These are phyloP conservation scores for Nicotiana knightiana DNA, from an alignment of 257 asterid species.

Conservation along the genomic window DNA sequence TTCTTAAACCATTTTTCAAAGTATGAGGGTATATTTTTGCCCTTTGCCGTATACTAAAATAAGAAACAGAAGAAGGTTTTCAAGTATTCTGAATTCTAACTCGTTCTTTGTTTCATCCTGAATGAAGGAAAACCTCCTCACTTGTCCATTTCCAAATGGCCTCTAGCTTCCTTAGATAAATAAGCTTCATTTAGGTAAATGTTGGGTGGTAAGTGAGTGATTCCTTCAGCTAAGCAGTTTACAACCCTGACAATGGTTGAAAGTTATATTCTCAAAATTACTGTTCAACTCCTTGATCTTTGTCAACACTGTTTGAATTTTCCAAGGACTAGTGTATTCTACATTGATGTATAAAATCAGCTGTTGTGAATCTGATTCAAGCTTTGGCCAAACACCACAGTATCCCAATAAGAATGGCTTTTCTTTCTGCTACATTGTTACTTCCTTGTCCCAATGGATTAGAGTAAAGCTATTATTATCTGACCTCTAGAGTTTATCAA, in stretches of 20 bases:
- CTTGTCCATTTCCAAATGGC: no score
- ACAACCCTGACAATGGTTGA: not conserved
- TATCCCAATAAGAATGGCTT: no score
- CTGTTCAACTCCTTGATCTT: not conserved
- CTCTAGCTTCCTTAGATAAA: not conserved
- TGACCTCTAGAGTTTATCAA: no score
- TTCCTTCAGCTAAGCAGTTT: no score
- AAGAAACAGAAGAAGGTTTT: not conserved
- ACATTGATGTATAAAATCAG: not conserved
- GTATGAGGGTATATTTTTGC: no score
- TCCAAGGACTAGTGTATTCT: no score
- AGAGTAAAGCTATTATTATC: constrained; percentile 24
- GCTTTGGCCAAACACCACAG: not conserved
- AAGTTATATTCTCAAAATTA: not conserved
- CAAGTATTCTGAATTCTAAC: not conserved
- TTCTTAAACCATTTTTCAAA: no score
- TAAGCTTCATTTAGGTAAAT: not conserved
- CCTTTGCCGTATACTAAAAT: constrained; percentile 37
- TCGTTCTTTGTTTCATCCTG: no score
- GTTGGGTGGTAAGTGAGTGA: not conserved
- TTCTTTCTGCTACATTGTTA: constrained; percentile 17
- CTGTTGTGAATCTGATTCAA: not conserved
- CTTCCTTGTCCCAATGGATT: constrained; percentile 48
- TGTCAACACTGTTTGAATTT: no score
- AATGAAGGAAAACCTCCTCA: no score